A percentile compares a stretch with the other conserved stretches of the same genome.
Conservation (phyloP, 257 asterid species). For the Misopates orontium region DNA sequence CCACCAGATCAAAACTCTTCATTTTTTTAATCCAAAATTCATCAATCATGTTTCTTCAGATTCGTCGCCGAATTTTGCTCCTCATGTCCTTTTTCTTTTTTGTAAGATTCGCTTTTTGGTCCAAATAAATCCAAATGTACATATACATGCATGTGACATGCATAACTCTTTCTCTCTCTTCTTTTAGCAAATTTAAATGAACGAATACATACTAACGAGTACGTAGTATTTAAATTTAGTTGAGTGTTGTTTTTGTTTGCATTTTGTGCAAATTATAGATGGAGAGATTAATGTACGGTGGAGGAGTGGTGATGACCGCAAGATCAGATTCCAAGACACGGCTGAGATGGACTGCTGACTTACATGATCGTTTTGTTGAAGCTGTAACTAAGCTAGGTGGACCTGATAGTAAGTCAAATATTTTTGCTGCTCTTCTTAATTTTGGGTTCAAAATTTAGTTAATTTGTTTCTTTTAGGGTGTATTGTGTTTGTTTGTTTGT, state of each 20-base stretch:
- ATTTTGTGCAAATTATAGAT: conserved; percentile 31
- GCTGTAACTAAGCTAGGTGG: conserved; percentile 81
- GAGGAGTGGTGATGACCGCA: no score
- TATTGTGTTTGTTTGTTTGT: no score
- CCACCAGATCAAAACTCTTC: conserved; percentile 24
- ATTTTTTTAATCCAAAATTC: conserved; percentile 4
- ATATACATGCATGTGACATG: no score
- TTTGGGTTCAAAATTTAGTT: neutral
- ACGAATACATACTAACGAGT: no score
- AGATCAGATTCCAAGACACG: conserved; percentile 73
- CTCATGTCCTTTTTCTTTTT: conserved; percentile 33
- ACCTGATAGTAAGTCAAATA: conserved; percentile 54
- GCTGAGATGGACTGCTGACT: conserved; percentile 69
- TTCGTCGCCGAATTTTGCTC: conserved; percentile 74
- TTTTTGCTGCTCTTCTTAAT: neutral
- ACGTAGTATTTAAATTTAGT: no score
- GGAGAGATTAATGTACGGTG: no score
- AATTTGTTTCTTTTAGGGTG: neutral
- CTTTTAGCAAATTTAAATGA: no score
- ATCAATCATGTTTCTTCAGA: conserved; percentile 59
- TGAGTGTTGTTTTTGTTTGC: neutral
- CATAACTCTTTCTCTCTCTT: no score
- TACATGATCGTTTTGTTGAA: conserved; percentile 69
- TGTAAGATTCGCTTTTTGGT: no score
- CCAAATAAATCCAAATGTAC: no score